Evolutionary conservation across 495 filamentous ascomycete genomes (phyloP).

Genomic region (Penicillium odoratum): DNA sequence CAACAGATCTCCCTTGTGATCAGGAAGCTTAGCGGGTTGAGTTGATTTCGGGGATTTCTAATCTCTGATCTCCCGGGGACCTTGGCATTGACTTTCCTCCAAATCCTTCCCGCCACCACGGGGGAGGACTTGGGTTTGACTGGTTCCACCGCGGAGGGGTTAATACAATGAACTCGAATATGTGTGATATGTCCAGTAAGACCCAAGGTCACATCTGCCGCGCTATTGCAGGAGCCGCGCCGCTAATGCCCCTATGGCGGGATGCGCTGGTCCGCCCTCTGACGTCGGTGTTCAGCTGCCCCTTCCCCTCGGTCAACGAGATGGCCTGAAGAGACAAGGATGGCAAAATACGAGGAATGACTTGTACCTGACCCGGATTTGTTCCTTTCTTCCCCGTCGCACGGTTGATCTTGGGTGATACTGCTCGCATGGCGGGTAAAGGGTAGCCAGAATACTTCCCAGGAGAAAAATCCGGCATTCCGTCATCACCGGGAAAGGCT

Average conservation of each 20-base stretch:
- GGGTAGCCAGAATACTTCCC: conserved; percentile 6
- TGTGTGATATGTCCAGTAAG: conserved; percentile 29
- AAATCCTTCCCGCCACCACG: neutral
- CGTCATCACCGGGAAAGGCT: conserved; percentile 5
- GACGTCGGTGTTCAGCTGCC: conserved; percentile 32
- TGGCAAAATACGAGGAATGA: conserved; percentile 16
- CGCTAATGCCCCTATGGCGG: conserved; percentile 29
- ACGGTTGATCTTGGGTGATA: conserved; percentile 15
- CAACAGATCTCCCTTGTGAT: conserved; percentile 23
- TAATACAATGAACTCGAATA: neutral
- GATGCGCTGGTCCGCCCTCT: conserved; percentile 29
- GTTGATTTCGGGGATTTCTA: neutral
- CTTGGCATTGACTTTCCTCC: conserved; percentile 3
- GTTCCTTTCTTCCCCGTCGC: neutral
- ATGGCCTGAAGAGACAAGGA: neutral
- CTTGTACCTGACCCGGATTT: conserved; percentile 1
- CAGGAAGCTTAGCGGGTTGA: conserved; percentile 18
- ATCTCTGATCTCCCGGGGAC: conserved; percentile 3
- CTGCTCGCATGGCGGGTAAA: conserved; percentile 23
- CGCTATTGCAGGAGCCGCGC: conserved; percentile 33
- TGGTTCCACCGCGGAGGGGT: neutral
- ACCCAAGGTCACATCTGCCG: conserved; percentile 24
- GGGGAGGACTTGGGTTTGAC: neutral
- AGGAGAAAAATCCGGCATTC: conserved; percentile 9
- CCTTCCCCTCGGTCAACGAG: neutral